Base-by-base conservation (phyloP, 345 rosid species). In the Pugionium cornutum region DNA sequence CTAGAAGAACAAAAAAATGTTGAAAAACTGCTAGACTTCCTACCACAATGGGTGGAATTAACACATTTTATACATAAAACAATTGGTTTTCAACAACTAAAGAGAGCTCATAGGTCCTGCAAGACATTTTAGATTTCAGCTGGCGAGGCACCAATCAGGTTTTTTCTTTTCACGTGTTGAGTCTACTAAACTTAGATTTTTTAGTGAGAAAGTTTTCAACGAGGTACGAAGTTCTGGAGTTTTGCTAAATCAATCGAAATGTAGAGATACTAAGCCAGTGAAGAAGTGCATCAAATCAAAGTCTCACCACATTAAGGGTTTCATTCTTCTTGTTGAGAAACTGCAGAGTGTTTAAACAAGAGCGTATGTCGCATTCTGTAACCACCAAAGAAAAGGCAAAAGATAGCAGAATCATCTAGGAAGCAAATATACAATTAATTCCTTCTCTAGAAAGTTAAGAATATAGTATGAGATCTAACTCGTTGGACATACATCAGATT, bases 321-420 rank as follows among this genome's bases (percentile, higher is more conserved):
- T 92, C 86, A 68, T 84, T 82, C 86, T 84, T 92, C 80, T 82
- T 88, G 80, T 90, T 79, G 76, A 92, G 97, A 82, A 92, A 92
- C 78, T 92, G 99, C 64, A 92, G 92, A 7, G 99, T 92, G 77
- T 92, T 92, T 79, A 90, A 83, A 79, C 97, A 90, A 44, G 92
- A 83, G 46, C 97, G 87, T 76, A 92, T 85, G 74, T 92, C 99
- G 79, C 99, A 88, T 72, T 83, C 99, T 92, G 86, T 72, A 68
- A 45, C 63, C 51, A 28, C 39, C 68, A 46, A 58, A 73, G 9
- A 42, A 75, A 67, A 67, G 50, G 41, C 39, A 41, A 62, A 79
- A 52, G 37, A 60, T 35, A 70, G 39, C 51, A 75, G 62, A 53
- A 39, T 28, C 46, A 59, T 28, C 33, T 50, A 54, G 29, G 54